A percentile compares a stretch with the other conserved stretches of the same genome.
Evolutionary conservation across 331 rosid genomes (phyloP).

Genomic region (Malus hybrid): DNA sequence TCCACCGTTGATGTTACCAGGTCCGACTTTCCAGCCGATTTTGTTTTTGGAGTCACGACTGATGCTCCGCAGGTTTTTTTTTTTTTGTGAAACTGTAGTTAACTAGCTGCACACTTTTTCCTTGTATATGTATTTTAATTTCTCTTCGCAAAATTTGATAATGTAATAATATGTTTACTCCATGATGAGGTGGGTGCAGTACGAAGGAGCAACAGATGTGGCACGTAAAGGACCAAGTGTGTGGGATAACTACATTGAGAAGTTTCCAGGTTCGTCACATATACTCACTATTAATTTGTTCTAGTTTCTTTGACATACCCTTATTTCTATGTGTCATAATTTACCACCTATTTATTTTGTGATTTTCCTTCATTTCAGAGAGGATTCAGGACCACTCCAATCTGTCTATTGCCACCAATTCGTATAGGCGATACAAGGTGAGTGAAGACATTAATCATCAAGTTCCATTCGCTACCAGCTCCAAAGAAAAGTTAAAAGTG

Average conservation of each 20-base stretch:
- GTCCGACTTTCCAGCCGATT: too few species aligned
- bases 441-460: neutral
- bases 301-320: neutral
- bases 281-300: neutral
- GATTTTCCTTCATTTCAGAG: neutral
- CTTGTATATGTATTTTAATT: too few species aligned
- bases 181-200: neutral
- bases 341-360: neutral
- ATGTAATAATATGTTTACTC: too few species aligned
- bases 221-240: neutral
- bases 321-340: neutral
- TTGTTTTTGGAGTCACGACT: too few species aligned
- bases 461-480: too few species aligned
- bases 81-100: too few species aligned
- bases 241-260: neutral
- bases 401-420: neutral
- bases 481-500: neutral
- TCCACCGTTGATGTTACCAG: too few species aligned
- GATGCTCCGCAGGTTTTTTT: too few species aligned
- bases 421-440: constrained; percentile 3
- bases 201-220: neutral
- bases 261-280: neutral
- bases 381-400: neutral
- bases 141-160: too few species aligned
- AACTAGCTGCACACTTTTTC: too few species aligned